Base-by-base conservation (phyloP, 2,329 filamentous ascomycete species). In the Xylaria sp. region DNA sequence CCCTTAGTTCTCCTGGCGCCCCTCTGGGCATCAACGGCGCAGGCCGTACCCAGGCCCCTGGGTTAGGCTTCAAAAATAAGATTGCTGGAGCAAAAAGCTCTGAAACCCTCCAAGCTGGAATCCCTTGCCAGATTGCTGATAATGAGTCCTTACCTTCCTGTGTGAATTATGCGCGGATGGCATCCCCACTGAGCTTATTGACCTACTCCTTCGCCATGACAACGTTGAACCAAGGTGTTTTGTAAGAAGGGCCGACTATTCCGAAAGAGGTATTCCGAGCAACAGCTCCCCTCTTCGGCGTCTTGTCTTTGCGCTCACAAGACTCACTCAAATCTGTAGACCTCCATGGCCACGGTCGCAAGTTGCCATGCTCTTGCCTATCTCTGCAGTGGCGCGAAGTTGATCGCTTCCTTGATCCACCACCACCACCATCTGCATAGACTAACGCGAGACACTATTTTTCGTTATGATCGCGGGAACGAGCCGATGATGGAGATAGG, bases 61-160 rank as follows among this genome's bases (percentile, higher is more conserved):
- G 43, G 59, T 69, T 69, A 63, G 67, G 67, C 67, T 62, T 69
- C 67, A 66, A 69, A 39, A 58, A 61, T 58, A 54, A 65, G 62
- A 68, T 54, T 68, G 52, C 52, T 55, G 28, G 36, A 61, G 43
- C 9, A 60, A 65, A 51, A 51, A 52, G 23, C 18, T 49, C 39
- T 51, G 41, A 28, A 3, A 39, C 20, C 52, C 9, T 67, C 60
- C 9, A 56, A 7, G 61, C 39, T 64, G 39, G 31, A 4, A 9
- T 51, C 57, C 56, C 49, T 59, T 58, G 15, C 52, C 9, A 33
- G 12, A 9, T 36, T 36, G 41, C 31, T 51, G 51, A 46, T 46
- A 64, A 28, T 58, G 41, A 62, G 51, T 41, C 33, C 10, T 36
- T 43, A 48, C 56, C 25, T 48, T 23, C 46, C n/a, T 28, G 23